A percentile compares a stretch with the other conserved stretches of the same genome.
Conservation (phyloP, 306 rosid genomes). For the Rosa chinensis region DNA sequence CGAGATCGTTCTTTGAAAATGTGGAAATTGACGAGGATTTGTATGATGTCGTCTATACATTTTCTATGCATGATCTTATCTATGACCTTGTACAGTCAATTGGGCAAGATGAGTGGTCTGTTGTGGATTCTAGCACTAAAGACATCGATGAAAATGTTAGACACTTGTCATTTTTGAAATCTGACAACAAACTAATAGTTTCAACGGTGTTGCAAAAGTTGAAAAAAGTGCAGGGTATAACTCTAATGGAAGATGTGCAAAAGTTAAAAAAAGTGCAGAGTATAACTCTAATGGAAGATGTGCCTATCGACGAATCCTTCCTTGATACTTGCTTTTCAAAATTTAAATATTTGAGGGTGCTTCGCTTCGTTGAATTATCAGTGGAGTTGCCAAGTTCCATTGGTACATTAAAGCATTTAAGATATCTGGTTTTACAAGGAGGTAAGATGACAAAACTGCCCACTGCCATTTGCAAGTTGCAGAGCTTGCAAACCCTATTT, state of each 20-base stretch:
- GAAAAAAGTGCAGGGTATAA: background rate
- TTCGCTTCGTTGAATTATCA: background rate
- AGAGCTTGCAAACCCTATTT: constrained; percentile 11
- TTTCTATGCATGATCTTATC: constrained; percentile 32
- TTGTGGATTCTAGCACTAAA: background rate
- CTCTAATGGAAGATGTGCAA: no score
- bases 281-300: no score
- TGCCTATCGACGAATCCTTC: background rate
- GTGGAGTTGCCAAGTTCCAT: constrained; percentile 15
- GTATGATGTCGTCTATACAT: background rate
- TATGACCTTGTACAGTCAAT: constrained; percentile 37
- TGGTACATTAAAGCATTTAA: constrained; percentile 9
- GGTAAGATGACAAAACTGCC: constrained; percentile 15
- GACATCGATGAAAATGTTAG: background rate
- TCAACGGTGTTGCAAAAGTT: background rate
- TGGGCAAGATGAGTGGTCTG: background rate
- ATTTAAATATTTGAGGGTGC: background rate
- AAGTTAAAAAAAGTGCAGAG: background rate
- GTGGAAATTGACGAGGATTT: background rate
- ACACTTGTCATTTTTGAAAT: background rate
- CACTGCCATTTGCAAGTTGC: constrained; percentile 18
- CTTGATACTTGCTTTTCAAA: background rate
- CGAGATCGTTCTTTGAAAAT: constrained; percentile 36
- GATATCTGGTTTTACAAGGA: background rate
- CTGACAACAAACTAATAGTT: background rate